Percentiles rank a stretch among this genome's conserved stretches.
phyloP scores from a whole-genome alignment of 805 yeast species.

The Pichia nanzhaoensis region DNA sequence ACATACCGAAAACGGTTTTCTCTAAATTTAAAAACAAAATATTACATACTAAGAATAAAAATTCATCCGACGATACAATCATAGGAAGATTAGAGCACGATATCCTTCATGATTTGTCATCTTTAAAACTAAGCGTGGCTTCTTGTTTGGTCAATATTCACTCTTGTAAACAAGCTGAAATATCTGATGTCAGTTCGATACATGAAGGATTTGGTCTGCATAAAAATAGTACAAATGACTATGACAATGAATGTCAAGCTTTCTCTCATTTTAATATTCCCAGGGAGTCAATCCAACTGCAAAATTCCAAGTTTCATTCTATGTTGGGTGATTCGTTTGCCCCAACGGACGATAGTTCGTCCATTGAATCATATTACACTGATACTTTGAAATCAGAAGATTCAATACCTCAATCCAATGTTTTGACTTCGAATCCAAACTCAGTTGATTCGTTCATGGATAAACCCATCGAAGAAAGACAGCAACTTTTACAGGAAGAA shows the following conservation, averaged over 20 bases:
- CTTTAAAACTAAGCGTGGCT: no score
- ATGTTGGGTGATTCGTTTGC: neutral
- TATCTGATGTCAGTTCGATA: neutral
- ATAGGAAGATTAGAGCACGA: no score
- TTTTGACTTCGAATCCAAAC: neutral
- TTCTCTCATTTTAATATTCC: neutral
- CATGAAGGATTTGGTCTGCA: no score
- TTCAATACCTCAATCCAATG: neutral
- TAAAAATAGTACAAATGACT: neutral
- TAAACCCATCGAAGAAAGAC: slow-evolving; percentile 1
- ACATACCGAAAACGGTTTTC: no score
- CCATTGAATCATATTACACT: neutral
- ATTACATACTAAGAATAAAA: no score
- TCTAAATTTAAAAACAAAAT: no score
- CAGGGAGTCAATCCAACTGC: neutral
- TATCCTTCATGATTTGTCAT: no score
- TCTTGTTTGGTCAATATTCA: neutral
- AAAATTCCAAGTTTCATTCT: slow-evolving; percentile 1
- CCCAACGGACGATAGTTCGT: neutral
- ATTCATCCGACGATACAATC: no score
- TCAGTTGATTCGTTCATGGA: neutral
- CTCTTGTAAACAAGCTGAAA: no score
- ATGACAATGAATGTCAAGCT: no score
- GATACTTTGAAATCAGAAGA: neutral
- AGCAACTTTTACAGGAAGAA: slow-evolving; percentile 5